Base-by-base conservation (phyloP, 1,139 yeast species). In the Kodamaea anthophila region DNA sequence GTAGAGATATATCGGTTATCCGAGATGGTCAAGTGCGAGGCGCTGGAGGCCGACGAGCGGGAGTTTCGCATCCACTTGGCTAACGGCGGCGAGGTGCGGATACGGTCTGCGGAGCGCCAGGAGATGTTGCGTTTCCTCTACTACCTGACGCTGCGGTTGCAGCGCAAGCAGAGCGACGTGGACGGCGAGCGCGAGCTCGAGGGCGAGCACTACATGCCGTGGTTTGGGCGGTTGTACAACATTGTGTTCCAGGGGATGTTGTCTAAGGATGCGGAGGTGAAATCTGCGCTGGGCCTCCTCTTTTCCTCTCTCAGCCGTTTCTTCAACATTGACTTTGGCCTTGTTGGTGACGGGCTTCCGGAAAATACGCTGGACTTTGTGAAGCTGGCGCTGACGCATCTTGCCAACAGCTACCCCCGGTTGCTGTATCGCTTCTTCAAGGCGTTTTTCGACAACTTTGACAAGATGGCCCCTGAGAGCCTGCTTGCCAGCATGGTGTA, bases 91-190 rank as follows among this genome's bases (percentile, higher is more conserved):
- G 63, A 59, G 23, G 49, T 79, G n/a, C 65, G 74, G 3, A 55
- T 82, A 21, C 53, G 75, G 16, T 76, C 86, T 5, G 53, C 70
- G 2, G 83, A 79, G 41, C 67, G 78, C 44, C 64, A 71, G 44
- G 91, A 81, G 41, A 78, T 83, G 18, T 68, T 83, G 51, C 65
- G 86, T 41, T 73, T 78, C 40, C 55, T 83, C 28, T 78, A 80
- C 45, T 80, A 79, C 44, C 72, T 86, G 0, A 75, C 77, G 40
- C 65, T 77, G 25, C 52, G 80, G 47, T 46, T 70, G 40, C 53
- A 75, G 3, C 58, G 55, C 37, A 47, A 53, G 14, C n/a, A 32
- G 5, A 19, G 21, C 30, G 49, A 46, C 30, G 45, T 45, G 29
- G 42, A 47, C 5, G 50, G 45, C 2, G 49, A 43, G 19, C 23